Base-by-base conservation (phyloP, 2,329 filamentous ascomycete species). In the Stagonosporopsis vannaccii region DNA sequence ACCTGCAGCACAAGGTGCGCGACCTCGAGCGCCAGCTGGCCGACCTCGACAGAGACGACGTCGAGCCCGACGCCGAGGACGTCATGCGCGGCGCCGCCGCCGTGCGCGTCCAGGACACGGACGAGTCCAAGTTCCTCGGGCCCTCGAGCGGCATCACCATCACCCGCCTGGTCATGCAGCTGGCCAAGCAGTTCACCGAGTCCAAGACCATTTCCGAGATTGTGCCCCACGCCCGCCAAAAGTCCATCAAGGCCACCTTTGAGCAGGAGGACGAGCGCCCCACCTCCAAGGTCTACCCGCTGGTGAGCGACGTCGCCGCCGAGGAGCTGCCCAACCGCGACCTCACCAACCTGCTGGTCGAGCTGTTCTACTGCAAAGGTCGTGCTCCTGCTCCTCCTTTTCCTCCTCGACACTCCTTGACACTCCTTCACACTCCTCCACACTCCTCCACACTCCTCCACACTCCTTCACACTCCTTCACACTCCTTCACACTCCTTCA, bases 121-220 rank as follows among this genome's bases (percentile, higher is more conserved):
- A 96, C 73, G 94, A 97, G 77, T 88, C 91, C 15, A 90, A 94
- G 60, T 98, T 95, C 73, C 81, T 99, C 2, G 95, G 95, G 0
- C 91, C 95, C 2, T 97, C 93, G 44, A 98, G 94, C 74, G 95
- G 94, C 57, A 97, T 97, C 68, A 91, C 92, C 71, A 96, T 98
- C 81, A 96, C 93, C 12, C 87, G 94, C 26, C 83, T 98, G 65
- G 88, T 99, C 11, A 97, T 99, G 90, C 93, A 97, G 74, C 87
- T 97, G 76, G 94, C 94, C 49, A 98, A 97, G 78, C 89, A 92
- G 61, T 96, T 94, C 70, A 96, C 92, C 23, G 90, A 95, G 69
- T 90, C 92, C 5, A 91, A 92, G 75, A 92, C 89, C 63, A 97
- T 98, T 73, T 92, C 92, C 55, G 92, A 97, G 65, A 87, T 98